These are phyloP conservation scores for Dendryphion nanum DNA, from an alignment of 2,329 filamentous ascomycete species.

Conservation along the genomic window DNA sequence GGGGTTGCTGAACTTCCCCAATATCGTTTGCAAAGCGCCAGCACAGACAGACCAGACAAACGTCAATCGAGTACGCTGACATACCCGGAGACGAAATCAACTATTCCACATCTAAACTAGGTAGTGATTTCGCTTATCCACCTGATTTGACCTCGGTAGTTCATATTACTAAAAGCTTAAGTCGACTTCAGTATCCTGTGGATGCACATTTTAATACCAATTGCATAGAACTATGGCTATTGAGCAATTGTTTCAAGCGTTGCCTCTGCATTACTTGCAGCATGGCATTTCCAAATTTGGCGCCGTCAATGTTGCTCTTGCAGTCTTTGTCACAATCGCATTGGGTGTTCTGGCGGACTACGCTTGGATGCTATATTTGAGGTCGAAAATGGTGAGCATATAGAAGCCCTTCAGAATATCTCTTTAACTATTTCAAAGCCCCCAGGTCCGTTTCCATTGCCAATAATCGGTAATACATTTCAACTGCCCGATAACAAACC, in stretches of 20 bases:
- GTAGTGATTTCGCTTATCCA: too few relatives aligned
- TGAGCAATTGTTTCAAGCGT: slow-evolving; percentile 25
- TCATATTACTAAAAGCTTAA: too few relatives aligned
- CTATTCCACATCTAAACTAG: too few relatives aligned
- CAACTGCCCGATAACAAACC: slow-evolving; percentile 55
- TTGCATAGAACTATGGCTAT: slow-evolving; percentile 22
- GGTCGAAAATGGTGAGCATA: slow-evolving; percentile 46
- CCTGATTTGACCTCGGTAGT: too few relatives aligned
- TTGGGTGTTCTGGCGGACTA: slow-evolving; percentile 44
- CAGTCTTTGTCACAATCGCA: slow-evolving; percentile 18
- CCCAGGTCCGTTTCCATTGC: slow-evolving; percentile 54
- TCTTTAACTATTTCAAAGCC: slow-evolving; percentile 38
- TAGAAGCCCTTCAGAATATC: slow-evolving; percentile 1
- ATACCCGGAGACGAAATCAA: too few relatives aligned
- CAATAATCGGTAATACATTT: slow-evolving; percentile 57
- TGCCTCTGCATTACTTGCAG: slow-evolving; percentile 29
- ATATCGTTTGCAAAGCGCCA: too few relatives aligned
- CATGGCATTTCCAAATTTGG: slow-evolving; percentile 32
- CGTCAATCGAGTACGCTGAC: too few relatives aligned
- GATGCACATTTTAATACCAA: slow-evolving; percentile 2
- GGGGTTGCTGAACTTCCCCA: too few relatives aligned
- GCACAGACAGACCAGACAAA: too few relatives aligned
- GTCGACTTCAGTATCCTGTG: slow-evolving; percentile 4
- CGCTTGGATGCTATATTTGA: slow-evolving; percentile 50
- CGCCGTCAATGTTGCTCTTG: slow-evolving; percentile 18